Evolutionary conservation across 345 rosid genomes (phyloP), one percentile per base, ranked within the genome.

Genomic region (Corchorus olitorius): DNA sequence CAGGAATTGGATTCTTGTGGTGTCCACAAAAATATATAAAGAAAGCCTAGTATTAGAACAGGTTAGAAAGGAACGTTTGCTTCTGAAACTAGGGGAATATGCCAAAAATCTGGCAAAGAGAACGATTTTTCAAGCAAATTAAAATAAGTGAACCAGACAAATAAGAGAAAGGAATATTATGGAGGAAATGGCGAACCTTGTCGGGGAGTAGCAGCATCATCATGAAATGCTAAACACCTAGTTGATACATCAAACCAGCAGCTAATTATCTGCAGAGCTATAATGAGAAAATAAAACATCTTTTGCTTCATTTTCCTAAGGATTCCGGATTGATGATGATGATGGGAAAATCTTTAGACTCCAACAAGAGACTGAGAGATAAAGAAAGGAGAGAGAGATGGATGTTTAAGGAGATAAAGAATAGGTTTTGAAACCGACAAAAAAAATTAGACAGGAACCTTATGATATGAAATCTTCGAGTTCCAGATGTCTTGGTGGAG

Each of bases 221-320:
- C 1, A 27, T 59, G 41, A 7, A 27, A 16, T 43, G 55, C 56
- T 48, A 73, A 60, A 73, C 41, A 33, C 39, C 8, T 73, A 66
- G 65, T 22, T 43, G 76, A 41, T 41, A 27, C 66, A 43, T 39
- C 48, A 75, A 63, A 15, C 77, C 61, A 75, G 49, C 61, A 75
- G 49, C 50, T 64, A 22, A 65, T 48, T 11, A 53, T 39, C 12
- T 52, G 77, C 61, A 64, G 39, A 37, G 60, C 16, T 34, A 37
- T 35, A 15, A 75, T 16, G 58, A 75, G 62, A 75, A 63, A 65
- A 52, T 5, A 75, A 22, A 39, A 64, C 8, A 52, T 75, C 37
- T 22, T 64, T 64, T 43, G 48, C 77, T 63, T 64, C 77, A 62
- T 50, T 64, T 49, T 74, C 10, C 49, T 64, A 3, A 17, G 56